A percentile compares a stretch with the other conserved stretches of the same genome.
phyloP scores from a whole-genome alignment of 495 filamentous ascomycete genomes.

The Glarea lozoyensis region DNA sequence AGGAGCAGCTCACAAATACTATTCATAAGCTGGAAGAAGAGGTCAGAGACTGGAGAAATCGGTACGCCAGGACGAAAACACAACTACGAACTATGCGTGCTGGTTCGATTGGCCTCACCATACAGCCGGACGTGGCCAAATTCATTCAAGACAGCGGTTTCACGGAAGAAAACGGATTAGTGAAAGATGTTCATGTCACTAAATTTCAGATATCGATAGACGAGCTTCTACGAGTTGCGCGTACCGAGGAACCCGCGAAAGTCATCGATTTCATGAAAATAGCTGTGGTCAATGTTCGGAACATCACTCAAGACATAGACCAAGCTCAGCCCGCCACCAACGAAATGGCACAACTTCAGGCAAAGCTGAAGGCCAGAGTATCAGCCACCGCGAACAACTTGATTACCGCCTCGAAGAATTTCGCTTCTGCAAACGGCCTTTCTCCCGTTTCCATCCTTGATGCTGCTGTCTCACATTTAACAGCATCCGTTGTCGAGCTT shows the following conservation, averaged over 20 bases:
- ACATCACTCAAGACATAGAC: conserved; percentile 72
- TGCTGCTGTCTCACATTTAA: conserved; percentile 89
- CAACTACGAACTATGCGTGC: conserved; percentile 75
- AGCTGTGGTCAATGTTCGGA: conserved; percentile 69
- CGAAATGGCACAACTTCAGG: conserved; percentile 38
- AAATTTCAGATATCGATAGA: conserved; percentile 94
- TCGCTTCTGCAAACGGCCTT: conserved; percentile 69
- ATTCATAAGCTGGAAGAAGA: conserved; percentile 71
- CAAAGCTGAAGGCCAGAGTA: conserved; percentile 67
- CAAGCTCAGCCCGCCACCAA: conserved; percentile 40
- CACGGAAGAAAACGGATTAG: conserved; percentile 60
- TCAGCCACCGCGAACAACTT: conserved; percentile 91
- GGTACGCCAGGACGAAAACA: conserved; percentile 79
- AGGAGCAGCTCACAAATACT: conserved; percentile 64
- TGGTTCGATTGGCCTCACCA: conserved; percentile 63
- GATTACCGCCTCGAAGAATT: conserved; percentile 90
- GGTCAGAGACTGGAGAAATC: conserved; percentile 77
- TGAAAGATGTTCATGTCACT: conserved; percentile 87
- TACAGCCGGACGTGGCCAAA: conserved; percentile 54
- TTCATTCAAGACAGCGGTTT: conserved; percentile 63
- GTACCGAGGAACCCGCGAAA: conserved; percentile 58
- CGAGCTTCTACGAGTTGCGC: conserved; percentile 73
- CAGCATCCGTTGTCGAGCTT: conserved; percentile 75
- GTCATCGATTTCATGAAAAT: conserved; percentile 74
- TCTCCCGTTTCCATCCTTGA: conserved; percentile 91